These are phyloP conservation scores for Cicer arietinum DNA, from an alignment of 306 rosid genomes.

Conservation along the genomic window DNA sequence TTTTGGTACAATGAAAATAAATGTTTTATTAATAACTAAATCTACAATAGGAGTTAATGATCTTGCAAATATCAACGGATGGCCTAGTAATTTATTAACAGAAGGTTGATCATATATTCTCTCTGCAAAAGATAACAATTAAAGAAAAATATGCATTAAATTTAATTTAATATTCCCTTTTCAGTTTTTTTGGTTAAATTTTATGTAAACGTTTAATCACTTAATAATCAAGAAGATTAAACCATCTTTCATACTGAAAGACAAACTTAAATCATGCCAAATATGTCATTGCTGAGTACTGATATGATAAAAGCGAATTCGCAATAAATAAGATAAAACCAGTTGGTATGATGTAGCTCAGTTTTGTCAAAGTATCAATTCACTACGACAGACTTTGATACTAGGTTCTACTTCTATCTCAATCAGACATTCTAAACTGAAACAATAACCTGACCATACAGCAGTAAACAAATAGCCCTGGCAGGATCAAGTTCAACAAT, in stretches of 20 bases:
- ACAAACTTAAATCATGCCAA: neutral
- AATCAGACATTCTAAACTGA: neutral
- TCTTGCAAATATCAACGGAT: neutral
- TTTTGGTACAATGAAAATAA: too few species aligned
- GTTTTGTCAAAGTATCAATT: neutral
- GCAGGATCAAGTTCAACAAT: neutral
- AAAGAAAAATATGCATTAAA: neutral
- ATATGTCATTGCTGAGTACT: neutral
- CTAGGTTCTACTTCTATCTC: too few species aligned
- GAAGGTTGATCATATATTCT: neutral
- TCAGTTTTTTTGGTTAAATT: too few species aligned
- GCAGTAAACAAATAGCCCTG: constrained; percentile 19
- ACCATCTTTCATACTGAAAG: neutral
- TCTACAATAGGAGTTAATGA: neutral
- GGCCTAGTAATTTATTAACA: neutral
- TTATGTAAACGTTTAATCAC: too few species aligned
- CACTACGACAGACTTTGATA: neutral
- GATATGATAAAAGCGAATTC: neutral
- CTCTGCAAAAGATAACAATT: neutral
- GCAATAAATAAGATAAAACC: neutral
- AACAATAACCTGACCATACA: constrained; percentile 13
- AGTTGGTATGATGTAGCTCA: neutral
- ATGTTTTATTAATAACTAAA: neutral
- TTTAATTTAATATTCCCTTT: too few species aligned
- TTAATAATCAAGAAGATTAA: neutral